Evolutionary conservation across 73 alveolate genomes (phyloP).

Genomic region (Tetrahymena elliotti): DNA sequence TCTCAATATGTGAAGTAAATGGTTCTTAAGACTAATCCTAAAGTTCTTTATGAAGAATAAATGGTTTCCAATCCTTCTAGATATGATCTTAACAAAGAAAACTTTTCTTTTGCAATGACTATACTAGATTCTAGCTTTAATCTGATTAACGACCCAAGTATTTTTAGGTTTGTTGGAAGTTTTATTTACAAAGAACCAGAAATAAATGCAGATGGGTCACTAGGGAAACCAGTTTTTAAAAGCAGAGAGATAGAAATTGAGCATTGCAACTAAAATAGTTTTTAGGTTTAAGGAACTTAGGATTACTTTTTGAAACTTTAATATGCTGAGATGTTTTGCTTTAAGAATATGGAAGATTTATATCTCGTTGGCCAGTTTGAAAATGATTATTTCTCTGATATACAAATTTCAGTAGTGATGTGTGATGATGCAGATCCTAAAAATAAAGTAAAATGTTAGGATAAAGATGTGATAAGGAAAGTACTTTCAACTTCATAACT

Average conservation of each 20-base stretch:
- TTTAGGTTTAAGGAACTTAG: background rate
- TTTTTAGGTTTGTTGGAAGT: background rate
- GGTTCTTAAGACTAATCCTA: background rate
- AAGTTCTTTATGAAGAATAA: background rate
- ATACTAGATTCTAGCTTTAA: background rate
- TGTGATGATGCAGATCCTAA: background rate
- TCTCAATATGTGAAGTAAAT: background rate
- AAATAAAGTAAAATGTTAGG: background rate
- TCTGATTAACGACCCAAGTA: background rate
- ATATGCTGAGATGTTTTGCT: background rate
- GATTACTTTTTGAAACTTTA: background rate
- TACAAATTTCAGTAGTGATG: background rate
- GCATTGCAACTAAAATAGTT: background rate
- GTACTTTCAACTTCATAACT: background rate
- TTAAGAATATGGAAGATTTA: background rate
- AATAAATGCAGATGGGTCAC: background rate
- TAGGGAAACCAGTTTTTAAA: background rate
- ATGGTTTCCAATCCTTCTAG: background rate
- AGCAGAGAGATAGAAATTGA: background rate
- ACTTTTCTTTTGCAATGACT: background rate
- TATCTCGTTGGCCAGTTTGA: background rate
- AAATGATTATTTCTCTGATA: background rate
- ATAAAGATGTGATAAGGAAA: background rate
- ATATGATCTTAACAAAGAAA: background rate
- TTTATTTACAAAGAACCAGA: background rate